Conservation (phyloP, 2,329 filamentous ascomycete species). For the Colletotrichum plurivorum region DNA sequence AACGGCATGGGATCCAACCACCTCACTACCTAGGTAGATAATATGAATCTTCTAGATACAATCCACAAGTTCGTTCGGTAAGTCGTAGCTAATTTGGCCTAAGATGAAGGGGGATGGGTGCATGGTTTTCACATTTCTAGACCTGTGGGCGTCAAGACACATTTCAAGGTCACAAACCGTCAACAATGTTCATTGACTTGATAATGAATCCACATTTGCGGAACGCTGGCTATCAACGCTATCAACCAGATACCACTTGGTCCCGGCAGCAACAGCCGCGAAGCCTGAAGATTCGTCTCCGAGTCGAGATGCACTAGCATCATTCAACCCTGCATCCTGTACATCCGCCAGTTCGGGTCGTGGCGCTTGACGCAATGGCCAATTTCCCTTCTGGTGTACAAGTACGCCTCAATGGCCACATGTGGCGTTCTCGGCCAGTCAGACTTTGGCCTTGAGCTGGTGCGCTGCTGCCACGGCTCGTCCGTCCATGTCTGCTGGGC, state of each 20-base stretch:
- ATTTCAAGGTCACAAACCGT: no score
- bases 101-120: no score
- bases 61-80: no score
- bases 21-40: no score
- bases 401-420: conserved; percentile 32
- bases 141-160: no score
- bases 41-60: no score
- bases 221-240: conserved; percentile 32
- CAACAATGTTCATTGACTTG: conserved; percentile 27
- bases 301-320: conserved; percentile 40
- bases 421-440: conserved; percentile 26
- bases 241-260: conserved; percentile 37
- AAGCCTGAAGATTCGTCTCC: conserved; percentile 21
- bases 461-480: conserved; percentile 18
- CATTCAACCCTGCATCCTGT: conserved; percentile 26
- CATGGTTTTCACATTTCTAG: no score
- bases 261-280: conserved; percentile 20
- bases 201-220: conserved; percentile 21
- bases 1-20: no score
- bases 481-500: conserved; percentile 24
- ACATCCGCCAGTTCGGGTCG: conserved; percentile 11
- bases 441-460: conserved; percentile 28
- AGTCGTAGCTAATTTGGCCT: no score
- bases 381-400: conserved; percentile 14
- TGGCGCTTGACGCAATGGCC: conserved; percentile 10